Base-by-base conservation (phyloP, 306 rosid genomes). In the Nissolia schottii region DNA sequence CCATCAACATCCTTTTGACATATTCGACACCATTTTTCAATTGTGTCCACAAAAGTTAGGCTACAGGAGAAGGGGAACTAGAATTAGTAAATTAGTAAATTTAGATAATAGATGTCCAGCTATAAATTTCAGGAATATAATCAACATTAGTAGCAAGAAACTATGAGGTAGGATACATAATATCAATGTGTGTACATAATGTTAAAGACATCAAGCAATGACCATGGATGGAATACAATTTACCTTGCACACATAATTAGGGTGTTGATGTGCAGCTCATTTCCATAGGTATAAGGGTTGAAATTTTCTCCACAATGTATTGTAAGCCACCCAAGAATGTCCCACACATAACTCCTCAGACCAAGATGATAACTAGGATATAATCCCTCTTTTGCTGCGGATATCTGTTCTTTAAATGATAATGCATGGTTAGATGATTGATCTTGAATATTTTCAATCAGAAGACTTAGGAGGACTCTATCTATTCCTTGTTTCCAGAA, bases 251-350 rank as follows among this genome's bases (percentile, higher is more conserved):
- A 86, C 41, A 73, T 58, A 24, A 93, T 86, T 45, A 93, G 90
- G 34, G 80, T 32, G 79, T 84, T 84, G 63, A 87, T 67, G 74
- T 66, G 65, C 80, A 71, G 67, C 31, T 82, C 81, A 45, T 67
- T 85, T 70, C 75, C 83, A 67, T 58, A 65, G 4, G 64, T 58
- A 35, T 35, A 38, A 32, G 83, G 85, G 73, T 83, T 68, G 66
- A 89, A 84, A 75, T 77, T 89, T 84, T 86, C 89, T 70, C 78
- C 78, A 48, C 82, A 86, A 68, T 91, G 92, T 57, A 81, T 75
- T 28, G 80, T 83, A 73, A 93, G 93, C 86, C 89, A 87, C 74
- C 98, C 97, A 46, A 93, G 92, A 86, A 89, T 89, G 80, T 93
- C 90, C 98, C 94, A 93, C 68, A 85, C 29, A 54, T 84, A 86